Evolutionary conservation across 805 yeast genomes (phyloP).

Genomic region (Vanderwaltozyma verrucispora): DNA sequence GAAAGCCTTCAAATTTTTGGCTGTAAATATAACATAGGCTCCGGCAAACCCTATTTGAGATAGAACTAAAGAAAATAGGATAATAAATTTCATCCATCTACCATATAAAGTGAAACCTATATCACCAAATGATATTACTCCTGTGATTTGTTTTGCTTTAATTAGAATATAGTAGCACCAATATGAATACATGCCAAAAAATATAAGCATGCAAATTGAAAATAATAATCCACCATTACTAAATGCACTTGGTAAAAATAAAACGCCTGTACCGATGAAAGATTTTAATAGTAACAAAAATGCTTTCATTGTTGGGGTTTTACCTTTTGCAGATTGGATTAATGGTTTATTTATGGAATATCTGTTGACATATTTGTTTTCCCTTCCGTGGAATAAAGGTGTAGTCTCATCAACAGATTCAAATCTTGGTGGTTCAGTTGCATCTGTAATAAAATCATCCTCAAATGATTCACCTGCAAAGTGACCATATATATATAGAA

Average conservation of each 20-base stretch:
- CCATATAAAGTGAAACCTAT: constrained; percentile 61
- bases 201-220: constrained; percentile 39
- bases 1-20: constrained; percentile 62
- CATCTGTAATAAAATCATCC: constrained; percentile 38
- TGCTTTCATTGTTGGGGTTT: constrained; percentile 55
- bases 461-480: constrained; percentile 79
- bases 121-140: constrained; percentile 70
- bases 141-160: constrained; percentile 44
- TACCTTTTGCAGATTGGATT: constrained; percentile 18
- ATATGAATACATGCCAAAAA: constrained; percentile 61
- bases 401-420: neutral
- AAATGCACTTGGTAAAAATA: constrained; percentile 61
- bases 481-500: constrained; percentile 70
- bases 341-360: neutral
- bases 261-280: constrained; percentile 67
- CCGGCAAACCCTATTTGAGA: constrained; percentile 77
- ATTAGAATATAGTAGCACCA: constrained; percentile 70
- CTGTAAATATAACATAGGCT: constrained; percentile 70
- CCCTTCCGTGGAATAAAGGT: neutral
- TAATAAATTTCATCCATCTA: constrained; percentile 49
- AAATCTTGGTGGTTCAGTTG: neutral
- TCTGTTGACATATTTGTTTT: neutral
- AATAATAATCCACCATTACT: constrained; percentile 62
- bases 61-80: constrained; percentile 51
- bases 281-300: constrained; percentile 63